Evolutionary conservation across 225 moss, liverwort and hornwort genomes (phyloP).

Genomic region (Sphagnum contortum): DNA sequence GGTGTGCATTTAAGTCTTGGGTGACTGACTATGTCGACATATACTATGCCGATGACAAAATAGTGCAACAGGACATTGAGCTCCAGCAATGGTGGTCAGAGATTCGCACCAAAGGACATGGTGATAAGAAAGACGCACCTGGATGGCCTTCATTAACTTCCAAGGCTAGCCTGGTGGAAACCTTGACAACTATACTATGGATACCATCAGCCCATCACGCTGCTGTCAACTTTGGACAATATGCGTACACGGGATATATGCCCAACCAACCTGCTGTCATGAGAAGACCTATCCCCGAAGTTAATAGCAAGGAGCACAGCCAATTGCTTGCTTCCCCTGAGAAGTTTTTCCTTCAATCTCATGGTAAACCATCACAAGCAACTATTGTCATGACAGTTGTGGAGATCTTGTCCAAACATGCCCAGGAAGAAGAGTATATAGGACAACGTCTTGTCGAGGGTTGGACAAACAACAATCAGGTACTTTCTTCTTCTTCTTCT

Average conservation of each 20-base stretch:
- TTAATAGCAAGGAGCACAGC: too few relatives aligned
- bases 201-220: conserved; percentile 28
- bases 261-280: conserved; percentile 33
- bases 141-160: conserved; percentile 33
- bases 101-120: conserved; percentile 27
- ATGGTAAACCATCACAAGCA: too few relatives aligned
- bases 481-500: too few relatives aligned
- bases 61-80: conserved; percentile 24
- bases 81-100: conserved; percentile 45
- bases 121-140: conserved; percentile 36
- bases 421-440: too few relatives aligned
- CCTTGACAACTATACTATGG: conserved; percentile 37
- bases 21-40: conserved; percentile 39
- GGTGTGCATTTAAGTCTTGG: conserved; percentile 26
- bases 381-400: too few relatives aligned
- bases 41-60: conserved; percentile 13
- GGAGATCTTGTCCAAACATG: too few relatives aligned
- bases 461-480: too few relatives aligned
- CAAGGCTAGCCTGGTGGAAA: conserved; percentile 13
- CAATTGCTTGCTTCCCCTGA: too few relatives aligned
- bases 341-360: too few relatives aligned
- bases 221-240: conserved; percentile 48
- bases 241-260: conserved; percentile 30
- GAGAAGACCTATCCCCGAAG: conserved; percentile 19
- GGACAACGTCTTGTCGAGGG: too few relatives aligned